A percentile compares a stretch with the other conserved stretches of the same genome.
Evolutionary conservation across 352 stramenopile genomes (phyloP).

Genomic region (Phytopythium kandeliae): DNA sequence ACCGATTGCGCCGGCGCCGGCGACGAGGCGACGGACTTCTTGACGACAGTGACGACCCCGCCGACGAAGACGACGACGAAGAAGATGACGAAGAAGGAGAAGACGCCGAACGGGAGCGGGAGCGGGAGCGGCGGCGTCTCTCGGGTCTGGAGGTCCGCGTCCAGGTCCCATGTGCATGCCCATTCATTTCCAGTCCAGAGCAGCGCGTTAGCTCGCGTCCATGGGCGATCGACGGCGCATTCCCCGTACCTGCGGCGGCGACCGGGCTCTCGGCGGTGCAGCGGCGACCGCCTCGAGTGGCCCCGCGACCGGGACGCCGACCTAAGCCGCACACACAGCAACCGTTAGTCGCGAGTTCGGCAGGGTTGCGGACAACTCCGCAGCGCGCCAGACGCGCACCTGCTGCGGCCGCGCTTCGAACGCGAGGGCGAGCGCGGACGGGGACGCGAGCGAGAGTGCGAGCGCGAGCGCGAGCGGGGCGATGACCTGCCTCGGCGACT

Average conservation of each 20-base stretch:
- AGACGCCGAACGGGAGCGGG: neutral
- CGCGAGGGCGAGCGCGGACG: conserved; percentile 1
- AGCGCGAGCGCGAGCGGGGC: neutral
- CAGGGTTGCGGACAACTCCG: too few species aligned
- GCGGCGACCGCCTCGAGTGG: conserved; percentile 9
- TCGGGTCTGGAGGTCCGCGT: neutral
- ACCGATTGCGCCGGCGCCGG: conserved; percentile 12
- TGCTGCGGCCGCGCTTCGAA: neutral
- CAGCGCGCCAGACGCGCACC: neutral
- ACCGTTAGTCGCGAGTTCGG: too few species aligned
- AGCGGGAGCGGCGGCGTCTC: neutral
- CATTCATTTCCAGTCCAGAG: neutral
- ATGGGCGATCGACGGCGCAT: too few species aligned
- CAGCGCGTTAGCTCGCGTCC: neutral
- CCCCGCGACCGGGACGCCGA: conserved; percentile 24
- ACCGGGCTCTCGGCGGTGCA: conserved; percentile 1
- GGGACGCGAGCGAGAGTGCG: too few species aligned
- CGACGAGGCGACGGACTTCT: conserved; percentile 19
- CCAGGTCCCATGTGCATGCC: neutral
- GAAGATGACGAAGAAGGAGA: conserved; percentile 11
- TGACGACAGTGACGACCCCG: conserved; percentile 15
- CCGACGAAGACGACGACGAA: conserved; percentile 19
- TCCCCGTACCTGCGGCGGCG: neutral
- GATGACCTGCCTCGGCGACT: neutral
- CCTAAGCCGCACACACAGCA: neutral